Conservation (phyloP, 1,284 basidiomycete species). For the Heterobasidion parviporum region DNA sequence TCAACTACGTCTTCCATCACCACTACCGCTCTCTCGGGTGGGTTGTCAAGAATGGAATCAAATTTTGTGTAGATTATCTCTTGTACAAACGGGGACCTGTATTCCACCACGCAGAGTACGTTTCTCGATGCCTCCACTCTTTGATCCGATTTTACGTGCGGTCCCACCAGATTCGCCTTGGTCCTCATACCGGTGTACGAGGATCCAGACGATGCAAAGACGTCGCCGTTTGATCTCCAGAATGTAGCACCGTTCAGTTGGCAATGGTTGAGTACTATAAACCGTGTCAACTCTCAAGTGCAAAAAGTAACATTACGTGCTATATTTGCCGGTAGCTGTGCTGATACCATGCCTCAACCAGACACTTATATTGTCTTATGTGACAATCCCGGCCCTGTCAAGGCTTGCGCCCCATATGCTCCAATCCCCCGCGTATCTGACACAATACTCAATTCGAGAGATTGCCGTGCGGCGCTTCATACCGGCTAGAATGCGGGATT, state of each 20-base stretch:
- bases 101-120: slow-evolving; percentile 92
- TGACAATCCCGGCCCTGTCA: slow-evolving; percentile 75
- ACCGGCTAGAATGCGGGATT: slow-evolving; percentile 89
- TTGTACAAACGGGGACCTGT: slow-evolving; percentile 94
- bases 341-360: slow-evolving; percentile 21
- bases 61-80: slow-evolving; percentile 95
- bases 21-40: slow-evolving; percentile 97
- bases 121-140: slow-evolving; percentile 9
- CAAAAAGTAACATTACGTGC: slow-evolving; percentile 63
- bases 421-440: slow-evolving; percentile 61
- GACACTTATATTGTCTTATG: slow-evolving; percentile 87
- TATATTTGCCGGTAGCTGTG: not conserved
- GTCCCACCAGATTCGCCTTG: slow-evolving; percentile 68
- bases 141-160: not conserved
- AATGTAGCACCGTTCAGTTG: slow-evolving; percentile 75
- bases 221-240: slow-evolving; percentile 53
- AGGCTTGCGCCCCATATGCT: slow-evolving; percentile 46
- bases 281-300: slow-evolving; percentile 94
- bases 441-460: slow-evolving; percentile 76
- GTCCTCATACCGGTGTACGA: slow-evolving; percentile 87
- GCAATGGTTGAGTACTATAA: slow-evolving; percentile 96
- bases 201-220: slow-evolving; percentile 62
- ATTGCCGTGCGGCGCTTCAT: slow-evolving; percentile 83
- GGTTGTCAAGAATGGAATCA: slow-evolving; percentile 94
- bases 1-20: slow-evolving; percentile 89